Base-by-base conservation (phyloP, 2,329 filamentous ascomycete species). In the Penicillium sp. region DNA sequence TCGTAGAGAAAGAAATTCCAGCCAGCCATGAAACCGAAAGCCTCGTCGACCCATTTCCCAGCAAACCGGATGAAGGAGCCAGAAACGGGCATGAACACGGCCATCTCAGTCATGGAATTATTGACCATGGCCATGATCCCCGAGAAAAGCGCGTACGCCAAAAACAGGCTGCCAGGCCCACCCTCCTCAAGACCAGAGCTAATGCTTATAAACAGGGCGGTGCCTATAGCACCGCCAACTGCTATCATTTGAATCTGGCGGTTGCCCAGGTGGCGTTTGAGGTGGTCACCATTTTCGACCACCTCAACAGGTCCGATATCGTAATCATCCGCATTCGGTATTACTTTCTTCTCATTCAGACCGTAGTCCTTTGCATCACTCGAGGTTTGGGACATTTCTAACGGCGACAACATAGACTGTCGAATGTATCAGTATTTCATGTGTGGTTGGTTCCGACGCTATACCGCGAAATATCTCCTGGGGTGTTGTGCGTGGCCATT, bases 31-130 rank as follows among this genome's bases (percentile, higher is more conserved):
- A 94, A 94, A 56, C 90, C 90, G 24, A 94, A 82, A 59, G 88
- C 88, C 54, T 88, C 88, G 65, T 94, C 88, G 66, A 85, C 88
- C 76, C 91, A 94, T 48, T 89, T 82, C 59, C 84, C 81, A 20
- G 90, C 89, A 67, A 92, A 93, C 65, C 88, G 88, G 59, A 88
- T 89, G 73, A 94, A 94, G 64, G 90, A 90, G 68, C 87, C 84
- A 55, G 84, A 82, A 65, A 91, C 79, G 51, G 90, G 90, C 35
- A 94, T 72, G 88, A 88, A 94, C 51, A 89, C 83, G 7, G 89
- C 88, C 88, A 94, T 93, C 72, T 93, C 89, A 61, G 89, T 89
- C 4, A 94, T 48, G 47, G 14, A 48, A 30, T 48, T 48, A 35
- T 48, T 48, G 26, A 48, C 47, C 24, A 48, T 14, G 11, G 14